A percentile compares a stretch with the other conserved stretches of the same genome.
These are phyloP conservation scores for Penicillium daleae DNA, from an alignment of 495 filamentous ascomycete genomes.

Conservation along the genomic window DNA sequence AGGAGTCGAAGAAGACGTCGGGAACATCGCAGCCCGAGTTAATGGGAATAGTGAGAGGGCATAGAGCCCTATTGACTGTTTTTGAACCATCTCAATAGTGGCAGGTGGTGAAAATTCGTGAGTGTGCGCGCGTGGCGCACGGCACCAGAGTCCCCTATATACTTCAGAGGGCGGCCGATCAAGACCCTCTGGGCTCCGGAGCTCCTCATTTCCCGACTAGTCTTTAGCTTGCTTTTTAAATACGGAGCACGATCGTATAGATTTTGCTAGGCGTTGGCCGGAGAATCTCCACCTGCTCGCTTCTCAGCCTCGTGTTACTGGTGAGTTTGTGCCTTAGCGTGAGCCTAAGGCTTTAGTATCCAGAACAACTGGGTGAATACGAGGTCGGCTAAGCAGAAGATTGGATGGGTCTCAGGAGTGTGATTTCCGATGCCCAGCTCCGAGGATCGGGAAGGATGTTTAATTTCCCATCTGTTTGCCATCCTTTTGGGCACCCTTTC, in stretches of 20 bases:
- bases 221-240: constrained; percentile 1
- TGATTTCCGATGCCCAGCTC: not conserved
- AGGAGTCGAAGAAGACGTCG: not conserved
- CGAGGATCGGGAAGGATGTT: not conserved
- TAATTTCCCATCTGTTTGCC: not conserved
- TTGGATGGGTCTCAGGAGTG: constrained; percentile 7
- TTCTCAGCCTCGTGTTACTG: not conserved
- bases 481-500: not conserved
- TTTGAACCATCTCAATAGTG: not conserved
- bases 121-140: not conserved
- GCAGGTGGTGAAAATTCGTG: not conserved
- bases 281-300: constrained; percentile 1
- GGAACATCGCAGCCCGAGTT: not conserved
- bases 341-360: constrained; percentile 1
- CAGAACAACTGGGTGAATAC: constrained; percentile 5
- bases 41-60: constrained; percentile 5
- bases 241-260: not conserved
- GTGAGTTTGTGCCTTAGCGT: constrained; percentile 1
- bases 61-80: constrained; percentile 2
- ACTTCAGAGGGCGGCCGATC: not conserved
- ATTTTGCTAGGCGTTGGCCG: not conserved
- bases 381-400: constrained; percentile 1
- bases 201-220: not conserved
- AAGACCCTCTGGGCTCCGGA: not conserved
- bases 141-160: constrained; percentile 6